phyloP scores from a whole-genome alignment of 2,329 filamentous ascomycete genomes.

The Diaporthe caulivora region DNA sequence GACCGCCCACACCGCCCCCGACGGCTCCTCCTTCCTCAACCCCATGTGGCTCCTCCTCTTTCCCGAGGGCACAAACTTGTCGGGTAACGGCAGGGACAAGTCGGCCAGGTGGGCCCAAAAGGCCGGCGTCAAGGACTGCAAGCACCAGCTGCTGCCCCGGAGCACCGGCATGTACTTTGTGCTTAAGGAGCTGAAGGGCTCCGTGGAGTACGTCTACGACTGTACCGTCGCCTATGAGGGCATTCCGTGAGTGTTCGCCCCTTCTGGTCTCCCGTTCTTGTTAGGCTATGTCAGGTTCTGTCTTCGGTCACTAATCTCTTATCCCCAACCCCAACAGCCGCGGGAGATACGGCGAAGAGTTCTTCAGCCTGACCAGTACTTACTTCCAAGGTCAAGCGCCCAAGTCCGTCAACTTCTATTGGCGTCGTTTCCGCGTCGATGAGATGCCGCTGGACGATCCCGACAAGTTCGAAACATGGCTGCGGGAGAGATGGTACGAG shows the following conservation, averaged over 20 bases:
- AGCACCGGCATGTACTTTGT: conserved; percentile 87
- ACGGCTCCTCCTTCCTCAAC: conserved; percentile 69
- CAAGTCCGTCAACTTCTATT: conserved; percentile 97
- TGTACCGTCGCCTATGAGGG: conserved; percentile 97
- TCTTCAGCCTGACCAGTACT: conserved; percentile 87
- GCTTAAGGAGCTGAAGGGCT: conserved; percentile 78
- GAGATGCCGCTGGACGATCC: conserved; percentile 84
- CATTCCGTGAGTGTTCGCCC: conserved; percentile 76
- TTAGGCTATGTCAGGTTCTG: neutral
- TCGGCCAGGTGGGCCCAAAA: conserved; percentile 84
- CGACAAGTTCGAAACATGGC: conserved; percentile 85
- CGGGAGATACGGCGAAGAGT: conserved; percentile 88
- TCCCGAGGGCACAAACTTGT: conserved; percentile 88
- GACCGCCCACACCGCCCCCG: conserved; percentile 64
- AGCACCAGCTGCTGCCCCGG: conserved; percentile 81
- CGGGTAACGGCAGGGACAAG: conserved; percentile 75
- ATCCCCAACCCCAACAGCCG: conserved; percentile 60
- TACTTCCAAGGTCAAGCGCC: conserved; percentile 91
- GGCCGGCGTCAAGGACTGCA: conserved; percentile 76
- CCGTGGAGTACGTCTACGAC: conserved; percentile 88
- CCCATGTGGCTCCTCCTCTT: conserved; percentile 95
- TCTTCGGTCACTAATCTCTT: neutral
- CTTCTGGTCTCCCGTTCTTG: too few relatives aligned
- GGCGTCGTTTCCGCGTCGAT: conserved; percentile 84
- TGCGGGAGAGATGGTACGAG: conserved; percentile 88